Base-by-base conservation (phyloP, 805 yeast species). In the Sugiyamaella valdiviana region DNA sequence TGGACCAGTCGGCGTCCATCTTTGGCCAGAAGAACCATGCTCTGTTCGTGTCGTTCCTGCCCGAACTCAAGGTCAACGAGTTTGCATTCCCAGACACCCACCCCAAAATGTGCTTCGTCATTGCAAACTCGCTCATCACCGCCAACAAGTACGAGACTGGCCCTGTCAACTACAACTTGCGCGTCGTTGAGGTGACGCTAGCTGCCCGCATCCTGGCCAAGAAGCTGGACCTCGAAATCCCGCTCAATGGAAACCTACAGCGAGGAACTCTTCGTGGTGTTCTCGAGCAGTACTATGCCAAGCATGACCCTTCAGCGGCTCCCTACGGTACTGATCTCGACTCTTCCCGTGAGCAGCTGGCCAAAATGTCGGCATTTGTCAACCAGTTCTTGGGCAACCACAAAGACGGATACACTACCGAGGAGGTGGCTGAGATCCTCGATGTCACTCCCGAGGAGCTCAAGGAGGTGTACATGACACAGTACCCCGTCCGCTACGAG, bases 1-100 rank as follows among this genome's bases (percentile, higher is more conserved):
- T 83, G 84, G 89, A 83, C 61, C 89, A 83, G 65, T 75, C 83
- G 43, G 89, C 88, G 2, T 77, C 84, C 0, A 73, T 83, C 20
- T 81, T 75, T 54, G 88, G 89, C 17, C 78, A 75, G 57, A 66
- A 64, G 38, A 72, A 71, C 50, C 77, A 82, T 53, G 83, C 82
- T 1, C 64, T 82, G 47, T 72, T 75, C 54, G 78, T 83, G 16
- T 77, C 76, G 54, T 83, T 82, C 66, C 71, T 73, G 51, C 89
- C 90, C 1, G 62, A 69, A 51, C 68, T 83, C 42, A 66, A 61
- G 32, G 86, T 80, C 1, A 66, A 72, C 26, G 76, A 85, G 12
- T 71, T 79, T 60, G 63, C 68, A 37, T 74, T 82, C 58, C 85
- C 85, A 10, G 53, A 62, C 5, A 64, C 73, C 9, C 56, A 69